Conservation (phyloP, 2,329 filamentous ascomycete genomes). For the Monosporascus ibericus region DNA sequence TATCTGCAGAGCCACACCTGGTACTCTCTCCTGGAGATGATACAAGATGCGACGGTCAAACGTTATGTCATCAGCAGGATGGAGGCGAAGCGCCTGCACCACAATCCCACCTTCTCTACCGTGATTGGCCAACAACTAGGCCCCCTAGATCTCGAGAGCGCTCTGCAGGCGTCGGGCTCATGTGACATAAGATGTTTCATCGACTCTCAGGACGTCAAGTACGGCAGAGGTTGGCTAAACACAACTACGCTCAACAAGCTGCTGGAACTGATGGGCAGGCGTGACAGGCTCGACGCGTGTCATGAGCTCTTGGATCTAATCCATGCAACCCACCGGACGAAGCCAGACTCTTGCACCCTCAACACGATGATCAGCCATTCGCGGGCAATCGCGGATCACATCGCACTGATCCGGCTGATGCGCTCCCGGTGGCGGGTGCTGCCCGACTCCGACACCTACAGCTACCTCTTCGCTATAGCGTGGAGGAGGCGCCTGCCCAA, state of each 20-base stretch:
- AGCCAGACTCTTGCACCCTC: slow-evolving; percentile 16
- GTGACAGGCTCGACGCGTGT: slow-evolving; percentile 11
- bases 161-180: neutral
- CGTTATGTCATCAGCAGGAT: slow-evolving; percentile 39
- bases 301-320: slow-evolving; percentile 14
- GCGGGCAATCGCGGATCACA: slow-evolving; percentile 5
- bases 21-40: slow-evolving; percentile 30
- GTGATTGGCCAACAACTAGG: slow-evolving; percentile 18
- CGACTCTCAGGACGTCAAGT: slow-evolving; percentile 10
- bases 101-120: slow-evolving; percentile 10
- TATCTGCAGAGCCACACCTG: slow-evolving; percentile 17
- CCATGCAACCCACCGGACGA: neutral
- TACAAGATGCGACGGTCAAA: slow-evolving; percentile 31
- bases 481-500: slow-evolving; percentile 22
- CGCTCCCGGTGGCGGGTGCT: slow-evolving; percentile 9
- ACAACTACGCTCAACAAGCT: slow-evolving; percentile 20
- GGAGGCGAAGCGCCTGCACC: slow-evolving; percentile 13
- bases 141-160: slow-evolving; percentile 13
- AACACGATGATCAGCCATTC: slow-evolving; percentile 24
- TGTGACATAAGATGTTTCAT: slow-evolving; percentile 13
- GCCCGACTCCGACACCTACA: slow-evolving; percentile 18
- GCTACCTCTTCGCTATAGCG: slow-evolving; percentile 17
- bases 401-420: slow-evolving; percentile 8
- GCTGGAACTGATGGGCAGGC: slow-evolving; percentile 18
- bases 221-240: slow-evolving; percentile 21